Evolutionary conservation across 805 yeast species (phyloP).

Genomic region (Candida nonsorbophila): DNA sequence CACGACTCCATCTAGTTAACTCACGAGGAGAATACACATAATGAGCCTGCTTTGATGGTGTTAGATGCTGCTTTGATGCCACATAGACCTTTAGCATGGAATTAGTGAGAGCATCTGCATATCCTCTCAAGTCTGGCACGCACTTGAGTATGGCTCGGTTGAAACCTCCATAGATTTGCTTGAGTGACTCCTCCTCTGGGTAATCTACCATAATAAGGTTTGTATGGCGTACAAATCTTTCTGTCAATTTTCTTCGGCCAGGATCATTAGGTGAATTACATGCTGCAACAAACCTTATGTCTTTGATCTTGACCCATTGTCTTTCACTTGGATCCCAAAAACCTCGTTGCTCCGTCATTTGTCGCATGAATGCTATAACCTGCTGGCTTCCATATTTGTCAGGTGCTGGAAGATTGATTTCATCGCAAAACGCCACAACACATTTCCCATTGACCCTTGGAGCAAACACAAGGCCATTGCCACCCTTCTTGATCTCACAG

Average conservation of each 20-base stretch:
- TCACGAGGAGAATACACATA: constrained; percentile 88
- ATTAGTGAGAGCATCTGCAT: constrained; percentile 43
- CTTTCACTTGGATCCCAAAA: constrained; percentile 63
- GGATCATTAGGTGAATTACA: constrained; percentile 85
- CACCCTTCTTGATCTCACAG: constrained; percentile 53
- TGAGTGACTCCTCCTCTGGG: constrained; percentile 60
- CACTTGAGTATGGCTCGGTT: constrained; percentile 50
- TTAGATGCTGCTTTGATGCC: constrained; percentile 37
- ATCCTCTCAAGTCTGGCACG: constrained; percentile 58
- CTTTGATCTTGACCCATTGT: constrained; percentile 60
- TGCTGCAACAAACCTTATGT: constrained; percentile 87
- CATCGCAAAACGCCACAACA: constrained; percentile 87
- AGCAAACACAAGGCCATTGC: constrained; percentile 46
- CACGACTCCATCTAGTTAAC: constrained; percentile 79
- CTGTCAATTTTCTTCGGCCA: constrained; percentile 57
- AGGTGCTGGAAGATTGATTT: constrained; percentile 71
- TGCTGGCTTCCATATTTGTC: constrained; percentile 73
- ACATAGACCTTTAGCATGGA: constrained; percentile 66
- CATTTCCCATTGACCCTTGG: constrained; percentile 63
- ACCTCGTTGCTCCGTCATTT: constrained; percentile 66
- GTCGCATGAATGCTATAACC: constrained; percentile 68
- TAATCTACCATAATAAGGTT: constrained; percentile 70
- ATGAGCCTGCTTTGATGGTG: constrained; percentile 40
- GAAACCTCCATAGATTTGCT: constrained; percentile 62
- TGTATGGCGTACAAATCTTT: constrained; percentile 63